These are phyloP conservation scores for Trichocladium uniseriatum DNA, from an alignment of 495 filamentous ascomycete genomes.

Conservation along the genomic window DNA sequence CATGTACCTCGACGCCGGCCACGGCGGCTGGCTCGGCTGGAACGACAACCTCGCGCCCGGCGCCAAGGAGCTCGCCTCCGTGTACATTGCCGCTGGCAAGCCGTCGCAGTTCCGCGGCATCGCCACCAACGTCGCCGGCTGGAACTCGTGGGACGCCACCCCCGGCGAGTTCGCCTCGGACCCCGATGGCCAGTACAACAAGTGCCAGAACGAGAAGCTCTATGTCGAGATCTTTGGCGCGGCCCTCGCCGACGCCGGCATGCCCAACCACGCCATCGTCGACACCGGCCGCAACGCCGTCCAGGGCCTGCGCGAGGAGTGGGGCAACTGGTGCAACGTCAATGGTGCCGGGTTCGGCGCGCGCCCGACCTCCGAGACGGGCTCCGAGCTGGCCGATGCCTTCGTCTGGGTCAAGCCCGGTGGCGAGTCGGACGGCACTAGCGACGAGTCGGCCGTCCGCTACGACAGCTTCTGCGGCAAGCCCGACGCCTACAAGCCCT, in stretches of 20 bases:
- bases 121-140: constrained; percentile 72
- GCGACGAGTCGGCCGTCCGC: constrained; percentile 47
- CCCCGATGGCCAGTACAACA: constrained; percentile 45
- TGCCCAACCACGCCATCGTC: constrained; percentile 65
- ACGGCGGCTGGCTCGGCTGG: constrained; percentile 81
- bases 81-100: constrained; percentile 55
- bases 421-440: constrained; percentile 73
- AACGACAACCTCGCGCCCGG: constrained; percentile 64
- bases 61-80: constrained; percentile 55
- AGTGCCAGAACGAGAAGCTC: constrained; percentile 59
- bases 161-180: constrained; percentile 61
- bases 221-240: constrained; percentile 61
- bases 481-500: constrained; percentile 50
- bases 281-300: constrained; percentile 63
- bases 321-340: constrained; percentile 77
- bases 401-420: constrained; percentile 84
- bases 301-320: constrained; percentile 53
- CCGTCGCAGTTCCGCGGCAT: constrained; percentile 62
- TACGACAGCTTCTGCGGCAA: constrained; percentile 69
- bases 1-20: constrained; percentile 78
- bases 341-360: constrained; percentile 65
- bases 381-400: constrained; percentile 54
- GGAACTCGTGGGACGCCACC: constrained; percentile 53
- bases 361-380: constrained; percentile 55
- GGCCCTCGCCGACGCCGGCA: constrained; percentile 50